Evolutionary conservation across 805 yeast species (phyloP), one percentile per base, ranked within the genome.

Genomic region (Cyberlindnera euphorbiiphila): DNA sequence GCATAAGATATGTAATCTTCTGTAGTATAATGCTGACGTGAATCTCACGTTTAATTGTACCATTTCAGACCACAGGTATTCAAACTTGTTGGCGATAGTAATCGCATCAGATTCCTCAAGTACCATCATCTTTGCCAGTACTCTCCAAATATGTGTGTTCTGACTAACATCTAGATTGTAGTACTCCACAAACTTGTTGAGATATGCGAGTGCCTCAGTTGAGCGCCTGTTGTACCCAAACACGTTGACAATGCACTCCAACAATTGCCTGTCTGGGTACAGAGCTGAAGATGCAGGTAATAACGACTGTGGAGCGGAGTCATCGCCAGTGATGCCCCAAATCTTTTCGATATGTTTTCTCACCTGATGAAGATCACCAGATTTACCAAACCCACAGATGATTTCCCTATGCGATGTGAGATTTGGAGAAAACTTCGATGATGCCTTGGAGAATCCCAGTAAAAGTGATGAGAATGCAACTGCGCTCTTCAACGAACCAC

Each of bases 301-400:
- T 10, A 43, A 13, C 9, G 20, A 18, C 9, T 12, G 13, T 13
- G 48, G 43, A 9, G n/a, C 25, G 20, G 39, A 15, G 9, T 33
- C 40, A 12, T 27, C 37, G 17, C 15, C 18, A 3, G 42, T 10
- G 12, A 53, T 43, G 5, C 56, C 57, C 57, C 57, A 53, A 0
- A 50, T 40, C 29, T 41, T 29, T 6, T 29, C 14, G 12, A 53
- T 43, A 14, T 53, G 51, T 5, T 28, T 15, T 33, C 49, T 43
- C 9, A 50, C 45, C n/a, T 46, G 56, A 7, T 36, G 21, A 9
- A 53, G 25, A 13, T 41, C 43, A 4, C 49, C 50, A 19, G 32
- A 17, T 19, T 43, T 42, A 3, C 44, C 47, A 33, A 51, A 50
- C 3, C 57, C 57, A 30, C 43, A 31, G 9, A 53, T 37, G 15